Evolutionary conservation across 805 yeast genomes (phyloP), one percentile per base, ranked within the genome.

Genomic region (Hemisphaericaspora nanyangensis): DNA sequence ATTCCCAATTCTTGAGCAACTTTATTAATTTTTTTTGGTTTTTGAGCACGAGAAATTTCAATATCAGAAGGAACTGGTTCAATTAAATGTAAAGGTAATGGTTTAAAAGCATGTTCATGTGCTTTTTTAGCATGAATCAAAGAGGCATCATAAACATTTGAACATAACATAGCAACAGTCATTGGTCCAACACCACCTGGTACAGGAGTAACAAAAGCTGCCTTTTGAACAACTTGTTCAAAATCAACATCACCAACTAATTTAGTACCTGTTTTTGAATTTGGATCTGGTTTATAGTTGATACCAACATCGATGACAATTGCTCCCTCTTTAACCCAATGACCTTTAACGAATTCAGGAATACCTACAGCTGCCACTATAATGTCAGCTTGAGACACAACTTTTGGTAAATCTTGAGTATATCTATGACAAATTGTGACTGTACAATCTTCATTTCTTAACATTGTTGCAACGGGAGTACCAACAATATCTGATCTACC

Each of bases 171-270:
- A 29, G 96, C 96, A 34, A 91, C 97, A 19, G 99, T 91, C 98
- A 91, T 91, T 48, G 99, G 99, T 29, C 99, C 99, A 46, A 91
- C 98, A 52, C 98, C 98, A 58, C 98, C 98, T 24, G 99, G 99
- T 40, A 91, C 99, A 13, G 99, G 99, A 5, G 98, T 90, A 46
- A 93, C 76, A 51, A 74, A 77, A 10, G 81, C 65, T 3, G 90
- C 93, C 38, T 72, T 74, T 37, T 68, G 59, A 41, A 72, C 62
- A 39, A 87, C 90, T 22, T 80, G 67, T 39, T 70, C 84, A 54
- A 72, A 91, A 54, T 90, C 96, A 31, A 88, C 96, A 60, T 91
- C 99, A 47, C 99, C 99, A n/a, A 87, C 95, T 58, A 91, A 70
- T 56, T 81, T 79, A 54, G 72, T 77, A 17, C 97, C 97, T 17